Base-by-base conservation (phyloP, 768 basidiomycete species). In the Termitomyces heimii region DNA sequence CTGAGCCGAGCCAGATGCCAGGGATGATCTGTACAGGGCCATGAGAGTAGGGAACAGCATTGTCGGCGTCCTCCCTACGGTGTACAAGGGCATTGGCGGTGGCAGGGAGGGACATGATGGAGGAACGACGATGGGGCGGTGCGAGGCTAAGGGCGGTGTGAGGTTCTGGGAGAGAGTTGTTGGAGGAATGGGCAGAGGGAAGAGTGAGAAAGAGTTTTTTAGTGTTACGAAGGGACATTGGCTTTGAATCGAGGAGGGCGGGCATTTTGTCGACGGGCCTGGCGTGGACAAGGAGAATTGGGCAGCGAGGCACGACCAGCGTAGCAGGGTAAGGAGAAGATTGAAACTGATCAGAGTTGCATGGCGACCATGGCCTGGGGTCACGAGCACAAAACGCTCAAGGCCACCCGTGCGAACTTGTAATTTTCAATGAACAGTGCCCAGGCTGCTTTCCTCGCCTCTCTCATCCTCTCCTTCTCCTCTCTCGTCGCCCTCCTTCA, bases 1-100 rank as follows among this genome's bases (percentile, higher is more conserved):
- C 92, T 55, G 90, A 90, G 61, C 94, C 94, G 10, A 96, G 83
- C 86, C 88, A 96, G 57, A 96, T 77, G 50, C 86, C 84, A 3
- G 93, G 93, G 46, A 95, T 77, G 65, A 97, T 77, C 71, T 95
- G 87, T 14, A 88, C 72, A 45, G 94, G 94, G 16, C 94, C 94
- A 64, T 88, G 79, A 4, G 77, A 67, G 68, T 97, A 97, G 6
- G 94, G 89, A 2, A 80, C 73, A 26, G 83, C 73, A 9, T 82
- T 80, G 0, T 82, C 80, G 47, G 73, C 73, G 37, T 84, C 86
- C 65, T 87, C 87, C 62, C 79, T 85, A 65, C 85, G 82, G 60
- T 83, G 81, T 24, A 85, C 66, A 46, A 80, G 74, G 22, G 85
- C 73, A 24, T 77, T 78, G n/a, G 77, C 68, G 50, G 76, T 68